These are phyloP conservation scores for Wickerhamiella cacticola DNA, from an alignment of 805 yeast species.

Conservation along the genomic window DNA sequence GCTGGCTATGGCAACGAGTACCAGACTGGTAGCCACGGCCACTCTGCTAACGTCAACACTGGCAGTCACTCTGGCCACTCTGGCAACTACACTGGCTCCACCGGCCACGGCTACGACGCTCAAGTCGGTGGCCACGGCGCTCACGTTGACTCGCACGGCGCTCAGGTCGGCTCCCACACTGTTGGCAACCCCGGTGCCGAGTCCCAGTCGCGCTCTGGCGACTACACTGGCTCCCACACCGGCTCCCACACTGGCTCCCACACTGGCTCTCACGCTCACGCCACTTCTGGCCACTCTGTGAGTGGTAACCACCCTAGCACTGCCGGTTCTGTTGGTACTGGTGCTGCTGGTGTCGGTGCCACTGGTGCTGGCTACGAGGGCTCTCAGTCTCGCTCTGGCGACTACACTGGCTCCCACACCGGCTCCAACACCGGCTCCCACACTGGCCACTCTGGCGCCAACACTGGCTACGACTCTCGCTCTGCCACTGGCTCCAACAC, in stretches of 20 bases:
- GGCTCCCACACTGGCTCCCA: constrained; percentile 9
- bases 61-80: not conserved
- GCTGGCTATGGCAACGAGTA: not conserved
- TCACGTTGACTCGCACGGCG: too few relatives aligned
- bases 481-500: constrained; percentile 14
- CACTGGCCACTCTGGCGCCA: constrained; percentile 5
- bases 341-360: not conserved
- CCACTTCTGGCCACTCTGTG: too few relatives aligned
- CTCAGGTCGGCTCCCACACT: constrained; percentile 15
- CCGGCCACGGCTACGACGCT: too few relatives aligned
- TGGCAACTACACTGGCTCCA: constrained; percentile 12
- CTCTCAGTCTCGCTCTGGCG: constrained; percentile 5
- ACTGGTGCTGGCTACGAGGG: not conserved
- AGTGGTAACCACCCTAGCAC: not conserved
- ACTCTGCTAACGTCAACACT: not conserved
- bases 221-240: constrained; percentile 16
- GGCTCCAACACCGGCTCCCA: constrained; percentile 18
- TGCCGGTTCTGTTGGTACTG: not conserved
- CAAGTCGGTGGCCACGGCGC: too few relatives aligned
- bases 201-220: constrained; percentile 4
- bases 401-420: constrained; percentile 14
- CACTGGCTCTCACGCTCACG: not conserved
- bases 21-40: not conserved
- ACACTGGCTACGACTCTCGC: constrained; percentile 3
- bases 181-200: not conserved